These are phyloP conservation scores for Fusarium newnesense DNA, from an alignment of 2,329 filamentous ascomycete genomes.

Conservation along the genomic window DNA sequence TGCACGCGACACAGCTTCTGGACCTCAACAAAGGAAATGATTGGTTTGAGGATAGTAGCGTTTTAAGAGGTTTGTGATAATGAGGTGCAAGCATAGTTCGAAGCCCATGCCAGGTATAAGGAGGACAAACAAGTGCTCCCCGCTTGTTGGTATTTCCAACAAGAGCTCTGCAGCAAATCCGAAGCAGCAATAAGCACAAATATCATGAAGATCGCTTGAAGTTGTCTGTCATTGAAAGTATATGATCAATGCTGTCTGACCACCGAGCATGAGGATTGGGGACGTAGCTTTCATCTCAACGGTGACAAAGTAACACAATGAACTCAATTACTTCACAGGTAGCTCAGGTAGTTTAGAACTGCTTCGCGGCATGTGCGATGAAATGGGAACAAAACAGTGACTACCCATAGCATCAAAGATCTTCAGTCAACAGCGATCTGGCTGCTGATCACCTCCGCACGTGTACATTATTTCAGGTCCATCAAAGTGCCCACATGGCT, in stretches of 20 bases:
- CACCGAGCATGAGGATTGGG: not conserved
- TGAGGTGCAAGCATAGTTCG: conserved; percentile 7
- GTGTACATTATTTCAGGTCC: conserved; percentile 4
- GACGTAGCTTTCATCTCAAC: not conserved
- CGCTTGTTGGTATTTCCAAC: not conserved
- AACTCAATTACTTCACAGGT: conserved; percentile 3
- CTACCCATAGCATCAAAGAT: conserved; percentile 13
- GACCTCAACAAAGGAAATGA: conserved; percentile 4
- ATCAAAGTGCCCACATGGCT: conserved; percentile 7
- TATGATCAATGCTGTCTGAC: not conserved
- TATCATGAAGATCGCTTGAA: not conserved
- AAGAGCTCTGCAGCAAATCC: not conserved
- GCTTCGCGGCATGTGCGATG: not conserved
- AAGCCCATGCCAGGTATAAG: not conserved
- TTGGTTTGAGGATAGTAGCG: conserved; percentile 8
- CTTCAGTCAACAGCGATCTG: conserved; percentile 16
- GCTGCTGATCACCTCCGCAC: conserved; percentile 30
- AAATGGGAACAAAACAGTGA: not conserved
- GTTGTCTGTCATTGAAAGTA: not conserved
- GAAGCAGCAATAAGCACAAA: not conserved
- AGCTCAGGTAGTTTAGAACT: not conserved
- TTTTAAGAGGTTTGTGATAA: conserved; percentile 1
- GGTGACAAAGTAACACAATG: not conserved
- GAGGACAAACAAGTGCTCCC: not conserved
- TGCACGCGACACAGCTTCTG: conserved; percentile 34